Base-by-base conservation (phyloP, 805 yeast genomes). In the Starmerella powellii region DNA sequence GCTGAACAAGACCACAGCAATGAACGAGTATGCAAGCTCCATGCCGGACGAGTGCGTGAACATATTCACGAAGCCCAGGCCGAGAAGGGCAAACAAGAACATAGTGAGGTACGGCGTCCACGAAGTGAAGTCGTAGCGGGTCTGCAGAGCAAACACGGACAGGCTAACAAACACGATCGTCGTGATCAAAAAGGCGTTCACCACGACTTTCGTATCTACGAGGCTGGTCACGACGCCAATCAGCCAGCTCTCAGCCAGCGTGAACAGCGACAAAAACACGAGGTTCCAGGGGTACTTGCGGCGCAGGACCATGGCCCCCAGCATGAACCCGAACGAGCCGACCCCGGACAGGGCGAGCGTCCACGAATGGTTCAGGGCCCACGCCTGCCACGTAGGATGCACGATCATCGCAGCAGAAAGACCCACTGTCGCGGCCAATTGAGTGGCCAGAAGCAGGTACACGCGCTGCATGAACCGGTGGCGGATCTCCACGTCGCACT, bases 381-480 rank as follows among this genome's bases (percentile, higher is more conserved):
- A 81, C 21, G 53, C 48, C 48, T 67, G 68, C 40, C 76, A 58
- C 3, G 67, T 39, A 1, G 65, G 63, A 50, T 68, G 67, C 45
- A 65, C 54, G 30, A 68, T 62, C 34, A 81, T 68, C 17, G 72
- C 48, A 19, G 65, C 63, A 4, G 84, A 81, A 19, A 74, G 70
- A 8, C 69, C 61, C 18, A 78, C 67, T 0, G 94, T 83, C 23
- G 67, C 61, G 24, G 76, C 58, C 29, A 85, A 57, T 61, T 85
- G 95, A 4, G 70, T 62, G 11, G 76, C 60, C 38, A 85, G 67
- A 36, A 86, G 67, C 5, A 84, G 65, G 61, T 84, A 86, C 8
- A 85, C 95, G 56, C 80, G 81, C 45, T 86, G 71, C 51, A 82
- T 65, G 53, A 85, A 85, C 58, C 76, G 70, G 50, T 79, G 81